Conservation (phyloP, 306 rosid species). For the Glycine soja region DNA sequence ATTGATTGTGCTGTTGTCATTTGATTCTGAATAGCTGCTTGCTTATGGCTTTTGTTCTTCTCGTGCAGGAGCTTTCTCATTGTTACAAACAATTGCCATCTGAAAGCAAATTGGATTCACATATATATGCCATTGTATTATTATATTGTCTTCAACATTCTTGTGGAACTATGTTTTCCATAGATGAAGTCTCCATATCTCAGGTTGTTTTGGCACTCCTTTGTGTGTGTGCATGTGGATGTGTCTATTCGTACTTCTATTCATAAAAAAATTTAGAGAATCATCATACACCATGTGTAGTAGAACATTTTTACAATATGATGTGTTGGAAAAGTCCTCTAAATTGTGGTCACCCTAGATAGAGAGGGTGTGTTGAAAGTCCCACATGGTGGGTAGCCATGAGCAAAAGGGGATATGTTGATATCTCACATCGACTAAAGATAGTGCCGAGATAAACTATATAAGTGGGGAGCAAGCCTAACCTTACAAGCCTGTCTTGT, state of each 20-base stretch:
- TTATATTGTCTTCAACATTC: conserved; percentile 67
- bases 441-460: too few relatives aligned
- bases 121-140: conserved; percentile 70
- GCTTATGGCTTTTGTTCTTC: conserved; percentile 51
- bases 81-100: conserved; percentile 60
- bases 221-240: not conserved
- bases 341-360: too few relatives aligned
- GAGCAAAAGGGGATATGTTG: too few relatives aligned
- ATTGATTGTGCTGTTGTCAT: conserved; percentile 36
- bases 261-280: conserved; percentile 22
- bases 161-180: conserved; percentile 50
- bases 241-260: conserved; percentile 36
- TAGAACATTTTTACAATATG: conserved; percentile 18
- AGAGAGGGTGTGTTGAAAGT: too few relatives aligned
- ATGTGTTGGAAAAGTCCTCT: too few relatives aligned
- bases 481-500: too few relatives aligned
- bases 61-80: conserved; percentile 78
- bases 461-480: too few relatives aligned
- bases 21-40: conserved; percentile 42
- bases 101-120: conserved; percentile 82
- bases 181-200: conserved; percentile 60
- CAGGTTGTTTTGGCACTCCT: conserved; percentile 66
- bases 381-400: too few relatives aligned
- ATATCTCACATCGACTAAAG: too few relatives aligned
- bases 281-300: conserved; percentile 28